phyloP scores from a whole-genome alignment of 148 eudicot genomes.

The Mesembryanthemum crystallinum region DNA sequence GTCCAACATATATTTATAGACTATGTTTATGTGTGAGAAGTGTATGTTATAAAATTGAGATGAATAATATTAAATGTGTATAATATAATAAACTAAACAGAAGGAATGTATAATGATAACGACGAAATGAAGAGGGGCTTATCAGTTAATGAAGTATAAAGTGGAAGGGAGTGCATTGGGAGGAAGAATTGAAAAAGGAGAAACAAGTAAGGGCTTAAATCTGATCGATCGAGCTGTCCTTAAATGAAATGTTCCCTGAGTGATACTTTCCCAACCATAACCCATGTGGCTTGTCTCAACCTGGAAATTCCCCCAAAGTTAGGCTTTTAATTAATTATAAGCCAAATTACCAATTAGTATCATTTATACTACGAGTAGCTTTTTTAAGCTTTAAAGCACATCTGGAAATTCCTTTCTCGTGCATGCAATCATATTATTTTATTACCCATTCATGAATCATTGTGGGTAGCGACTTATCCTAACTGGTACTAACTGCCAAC shows the following conservation, averaged over 20 bases:
- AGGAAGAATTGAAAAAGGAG: no score
- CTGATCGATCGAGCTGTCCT: slow-evolving; percentile 19
- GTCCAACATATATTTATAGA: no score
- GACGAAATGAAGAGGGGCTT: no score
- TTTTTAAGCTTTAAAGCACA: slow-evolving; percentile 2
- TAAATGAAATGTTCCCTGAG: slow-evolving; percentile 18
- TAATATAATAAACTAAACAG: no score
- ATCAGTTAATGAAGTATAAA: no score
- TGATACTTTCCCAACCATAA: slow-evolving; percentile 12
- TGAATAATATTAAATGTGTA: no score
- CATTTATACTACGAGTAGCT: not conserved
- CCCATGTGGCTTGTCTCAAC: slow-evolving; percentile 35
- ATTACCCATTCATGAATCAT: not conserved
- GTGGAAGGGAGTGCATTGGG: no score
- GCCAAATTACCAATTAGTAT: not conserved
- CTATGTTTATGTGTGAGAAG: no score
- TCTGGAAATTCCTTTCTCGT: slow-evolving; percentile 16
- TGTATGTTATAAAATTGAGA: no score
- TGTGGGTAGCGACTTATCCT: slow-evolving; percentile 10
- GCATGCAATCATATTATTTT: slow-evolving; percentile 18
- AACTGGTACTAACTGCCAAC: slow-evolving; percentile 19
- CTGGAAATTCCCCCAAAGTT: slow-evolving; percentile 23
- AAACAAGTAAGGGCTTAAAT: not conserved
- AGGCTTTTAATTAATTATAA: not conserved
- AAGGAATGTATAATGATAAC: no score